Conservation (phyloP, 805 yeast species). For the Isabelozyma gotoi region DNA sequence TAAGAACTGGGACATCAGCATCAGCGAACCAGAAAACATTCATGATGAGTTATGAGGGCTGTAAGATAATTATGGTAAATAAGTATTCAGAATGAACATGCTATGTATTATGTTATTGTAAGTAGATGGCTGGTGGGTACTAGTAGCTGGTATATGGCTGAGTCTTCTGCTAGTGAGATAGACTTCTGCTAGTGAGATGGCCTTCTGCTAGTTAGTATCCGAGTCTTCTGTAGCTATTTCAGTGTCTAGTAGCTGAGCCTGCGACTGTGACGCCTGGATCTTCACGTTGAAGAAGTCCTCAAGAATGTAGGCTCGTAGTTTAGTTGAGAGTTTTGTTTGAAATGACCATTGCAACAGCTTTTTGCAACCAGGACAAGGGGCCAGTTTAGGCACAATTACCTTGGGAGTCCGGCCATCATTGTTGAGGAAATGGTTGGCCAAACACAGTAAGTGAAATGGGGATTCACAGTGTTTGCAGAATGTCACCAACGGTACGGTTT, state of each 20-base stretch:
- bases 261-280: background rate
- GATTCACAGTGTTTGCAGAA: conserved; percentile 36
- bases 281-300: conserved; percentile 8
- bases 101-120: no score
- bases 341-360: conserved; percentile 14
- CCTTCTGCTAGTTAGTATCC: background rate
- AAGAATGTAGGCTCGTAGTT: conserved; percentile 15
- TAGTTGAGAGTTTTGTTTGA: conserved; percentile 19
- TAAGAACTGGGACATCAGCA: conserved; percentile 47
- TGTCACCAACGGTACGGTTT: conserved; percentile 27
- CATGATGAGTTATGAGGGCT: conserved; percentile 28
- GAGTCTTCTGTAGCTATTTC: background rate
- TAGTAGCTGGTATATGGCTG: no score
- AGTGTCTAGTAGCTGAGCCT: background rate
- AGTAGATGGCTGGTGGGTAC: no score
- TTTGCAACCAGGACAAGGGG: conserved; percentile 16
- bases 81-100: no score
- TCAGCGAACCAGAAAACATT: conserved; percentile 6
- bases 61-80: no score
- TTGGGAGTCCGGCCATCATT: background rate
- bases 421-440: conserved; percentile 17
- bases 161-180: no score
- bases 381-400: conserved; percentile 11
- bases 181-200: background rate
- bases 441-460: conserved; percentile 39